phyloP scores from a whole-genome alignment of 176 grass and related monocot species.

The Aegilops tauschii region DNA sequence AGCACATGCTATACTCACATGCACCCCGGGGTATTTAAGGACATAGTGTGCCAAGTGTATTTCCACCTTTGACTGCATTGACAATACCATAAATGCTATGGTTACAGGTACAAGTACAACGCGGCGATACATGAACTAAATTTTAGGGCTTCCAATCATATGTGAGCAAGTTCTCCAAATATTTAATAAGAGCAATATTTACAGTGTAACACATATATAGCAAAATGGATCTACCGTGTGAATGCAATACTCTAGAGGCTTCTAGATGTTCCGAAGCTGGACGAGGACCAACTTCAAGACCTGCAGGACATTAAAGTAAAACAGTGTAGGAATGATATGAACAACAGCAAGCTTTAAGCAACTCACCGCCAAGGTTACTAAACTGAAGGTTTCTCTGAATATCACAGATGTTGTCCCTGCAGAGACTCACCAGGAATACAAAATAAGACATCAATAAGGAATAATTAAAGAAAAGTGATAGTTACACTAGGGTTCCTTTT shows the following conservation, averaged over 20 bases:
- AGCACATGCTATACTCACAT: not conserved
- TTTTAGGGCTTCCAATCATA: not conserved
- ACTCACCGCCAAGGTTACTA: constrained; percentile 83
- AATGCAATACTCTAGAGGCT: constrained; percentile 67
- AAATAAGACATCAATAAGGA: constrained; percentile 3
- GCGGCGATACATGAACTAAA: not conserved
- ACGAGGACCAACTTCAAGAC: constrained; percentile 74
- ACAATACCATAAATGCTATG: not conserved
- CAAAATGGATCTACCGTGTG: constrained; percentile 59
- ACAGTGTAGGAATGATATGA: constrained; percentile 3
- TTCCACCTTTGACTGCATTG: constrained; percentile 5
- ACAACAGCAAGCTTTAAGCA: constrained; percentile 16
- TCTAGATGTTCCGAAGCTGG: constrained; percentile 64
- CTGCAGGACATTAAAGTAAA: constrained; percentile 49
- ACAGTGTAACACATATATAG: not conserved
- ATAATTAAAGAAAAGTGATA: constrained; percentile 28
- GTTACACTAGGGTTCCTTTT: constrained; percentile 18
- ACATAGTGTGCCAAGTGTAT: not conserved
- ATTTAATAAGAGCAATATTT: constrained; percentile 6
- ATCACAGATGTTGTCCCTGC: constrained; percentile 83
- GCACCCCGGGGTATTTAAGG: not conserved
- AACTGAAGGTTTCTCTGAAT: constrained; percentile 95
- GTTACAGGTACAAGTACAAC: constrained; percentile 24
- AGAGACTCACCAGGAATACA: constrained; percentile 29
- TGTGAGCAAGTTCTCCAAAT: not conserved